Base-by-base conservation (phyloP, 768 basidiomycete species). In the Auriscalpium orientale region DNA sequence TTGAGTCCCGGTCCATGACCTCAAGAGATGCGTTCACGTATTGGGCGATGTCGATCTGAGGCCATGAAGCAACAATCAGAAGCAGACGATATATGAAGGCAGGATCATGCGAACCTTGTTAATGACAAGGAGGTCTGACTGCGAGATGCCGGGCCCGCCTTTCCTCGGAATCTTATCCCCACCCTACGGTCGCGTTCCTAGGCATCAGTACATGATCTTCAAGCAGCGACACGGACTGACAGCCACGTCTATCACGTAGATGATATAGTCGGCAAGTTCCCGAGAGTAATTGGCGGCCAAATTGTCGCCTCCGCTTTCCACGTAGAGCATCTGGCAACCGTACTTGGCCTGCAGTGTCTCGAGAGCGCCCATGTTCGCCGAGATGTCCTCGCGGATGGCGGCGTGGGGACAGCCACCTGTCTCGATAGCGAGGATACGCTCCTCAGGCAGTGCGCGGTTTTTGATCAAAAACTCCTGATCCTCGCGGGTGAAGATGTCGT, bases 121-220 rank as follows among this genome's bases (percentile, higher is more conserved):
- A 63, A 98, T 83, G 22, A 99, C 83, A 53, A 99, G 74, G 11
- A 99, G 75, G 72, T 98, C 97, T 1, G 93, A 95, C 66, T 94
- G 89, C 1, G 93, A 94, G 62, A 99, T 98, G 10, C 95, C 97
- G 1, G 95, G 97, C 1, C 95, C 97, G 5, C 97, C 95, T 74
- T 99, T 99, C 21, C 95, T 79, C 20, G 97, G 97, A 60, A 99
- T 95, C 72, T 99, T 99, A 73, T 99, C 95, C 1, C 95, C 95
- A 10, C 97, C 95, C 88, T 90, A 59, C 35, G 21, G 44, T 18
- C 16, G n/a, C 28, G 28, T 28, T 28, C 28, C 28, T 28, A 28
- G 5, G 28, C 28, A 20, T 51, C 49, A 51, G n/a, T 12, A 33
- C 22, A 34, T 16, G 33, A 12, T 21, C 1, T 15, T 7, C 49